Conservation (phyloP, 176 grass and related monocot genomes). For the Musa beccarii region DNA sequence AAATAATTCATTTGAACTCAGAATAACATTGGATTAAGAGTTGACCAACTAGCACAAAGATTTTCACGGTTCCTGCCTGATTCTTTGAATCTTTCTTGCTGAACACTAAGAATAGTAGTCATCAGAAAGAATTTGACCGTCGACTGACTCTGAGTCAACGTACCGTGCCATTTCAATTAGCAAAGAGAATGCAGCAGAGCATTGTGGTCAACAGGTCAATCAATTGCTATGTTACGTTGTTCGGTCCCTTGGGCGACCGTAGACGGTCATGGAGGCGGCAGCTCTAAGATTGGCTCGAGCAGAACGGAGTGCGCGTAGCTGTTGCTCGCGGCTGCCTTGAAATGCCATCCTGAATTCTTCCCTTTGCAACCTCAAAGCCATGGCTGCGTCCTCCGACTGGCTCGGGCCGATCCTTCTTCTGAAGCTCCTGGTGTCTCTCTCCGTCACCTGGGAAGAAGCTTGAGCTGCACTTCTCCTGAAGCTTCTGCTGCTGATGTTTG, state of each 20-base stretch:
- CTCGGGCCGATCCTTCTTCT: slow-evolving; percentile 16
- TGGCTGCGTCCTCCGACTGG: slow-evolving; percentile 56
- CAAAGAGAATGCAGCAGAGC: not conserved
- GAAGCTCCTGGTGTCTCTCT: slow-evolving; percentile 1
- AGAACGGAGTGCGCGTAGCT: slow-evolving; percentile 26
- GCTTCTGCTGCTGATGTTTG: slow-evolving; percentile 28
- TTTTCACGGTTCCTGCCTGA: no score
- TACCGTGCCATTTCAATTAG: no score
- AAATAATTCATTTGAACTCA: no score
- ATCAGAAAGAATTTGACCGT: no score
- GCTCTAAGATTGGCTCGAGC: slow-evolving; percentile 59
- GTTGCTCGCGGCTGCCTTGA: slow-evolving; percentile 26
- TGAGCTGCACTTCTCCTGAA: slow-evolving; percentile 25
- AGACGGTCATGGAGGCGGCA: slow-evolving; percentile 45
- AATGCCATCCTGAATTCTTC: slow-evolving; percentile 77
- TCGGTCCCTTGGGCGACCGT: slow-evolving; percentile 20
- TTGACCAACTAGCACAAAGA: no score
- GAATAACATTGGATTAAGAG: no score
- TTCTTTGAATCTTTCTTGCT: no score
- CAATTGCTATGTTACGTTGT: slow-evolving; percentile 2
- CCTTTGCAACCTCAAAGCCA: slow-evolving; percentile 74
- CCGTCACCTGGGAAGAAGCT: slow-evolving; percentile 30
- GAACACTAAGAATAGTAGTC: no score
- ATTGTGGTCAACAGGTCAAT: not conserved
- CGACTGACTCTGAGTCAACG: no score